Percentiles rank a stretch among this genome's conserved stretches.
These are phyloP conservation scores for Hylodesmum podocarpum DNA, from an alignment of 306 rosid genomes.

Conservation along the genomic window DNA sequence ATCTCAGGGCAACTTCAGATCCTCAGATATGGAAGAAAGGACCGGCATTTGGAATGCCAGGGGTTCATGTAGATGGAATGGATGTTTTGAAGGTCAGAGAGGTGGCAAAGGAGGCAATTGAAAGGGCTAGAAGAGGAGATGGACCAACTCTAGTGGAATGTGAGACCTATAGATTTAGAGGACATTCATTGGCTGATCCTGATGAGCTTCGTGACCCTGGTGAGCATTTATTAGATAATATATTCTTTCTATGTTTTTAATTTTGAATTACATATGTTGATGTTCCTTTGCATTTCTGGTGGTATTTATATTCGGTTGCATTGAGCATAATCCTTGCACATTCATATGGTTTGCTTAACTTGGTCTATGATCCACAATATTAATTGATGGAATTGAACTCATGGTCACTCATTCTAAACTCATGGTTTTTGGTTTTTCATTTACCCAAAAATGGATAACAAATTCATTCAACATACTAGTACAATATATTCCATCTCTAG, in stretches of 20 bases:
- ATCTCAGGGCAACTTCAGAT: slow-evolving; percentile 93
- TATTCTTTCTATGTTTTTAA: background rate
- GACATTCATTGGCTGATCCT: slow-evolving; percentile 99
- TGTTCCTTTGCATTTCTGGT: background rate
- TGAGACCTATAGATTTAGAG: slow-evolving; percentile 96
- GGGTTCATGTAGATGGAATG: slow-evolving; percentile 99
- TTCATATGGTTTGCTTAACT: slow-evolving; percentile 1
- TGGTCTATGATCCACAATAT: background rate
- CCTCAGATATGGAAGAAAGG: slow-evolving; percentile 99
- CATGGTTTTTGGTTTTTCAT: background rate
- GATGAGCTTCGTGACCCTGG: slow-evolving; percentile 99
- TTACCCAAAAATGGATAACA: background rate
- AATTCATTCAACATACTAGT: background rate
- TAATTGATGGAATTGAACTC: background rate
- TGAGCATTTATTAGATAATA: slow-evolving; percentile 41
- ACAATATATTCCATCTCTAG: background rate
- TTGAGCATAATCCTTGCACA: background rate
- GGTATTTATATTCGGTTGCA: slow-evolving; percentile 1
- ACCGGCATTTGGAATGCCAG: slow-evolving; percentile 98
- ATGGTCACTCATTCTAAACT: background rate
- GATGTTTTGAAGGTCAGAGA: slow-evolving; percentile 98
- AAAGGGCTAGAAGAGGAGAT: slow-evolving; percentile 96
- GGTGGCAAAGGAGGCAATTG: slow-evolving; percentile 93
- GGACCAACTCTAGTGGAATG: slow-evolving; percentile 97
- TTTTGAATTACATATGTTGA: background rate